Evolutionary conservation across 257 asterid species (phyloP).

Genomic region (Lantana camara): DNA sequence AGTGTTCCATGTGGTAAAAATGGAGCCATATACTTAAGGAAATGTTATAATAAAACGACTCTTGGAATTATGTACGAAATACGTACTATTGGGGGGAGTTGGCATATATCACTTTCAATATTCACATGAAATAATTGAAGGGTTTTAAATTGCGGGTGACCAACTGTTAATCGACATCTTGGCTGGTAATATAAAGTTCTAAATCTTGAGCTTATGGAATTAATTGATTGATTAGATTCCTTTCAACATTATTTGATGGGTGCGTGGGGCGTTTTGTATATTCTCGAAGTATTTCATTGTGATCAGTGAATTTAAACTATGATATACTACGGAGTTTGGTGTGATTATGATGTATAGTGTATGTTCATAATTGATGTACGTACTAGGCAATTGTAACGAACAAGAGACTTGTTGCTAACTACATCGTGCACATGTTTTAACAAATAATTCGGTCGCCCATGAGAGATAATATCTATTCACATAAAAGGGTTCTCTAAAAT

Average conservation of each 20-base stretch:
- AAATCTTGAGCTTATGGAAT: constrained; percentile 4
- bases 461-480: no score
- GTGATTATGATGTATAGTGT: no score
- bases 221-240: constrained; percentile 23
- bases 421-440: no score
- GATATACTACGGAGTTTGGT: no score
- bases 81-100: constrained; percentile 22
- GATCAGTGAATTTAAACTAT: no score
- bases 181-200: background rate
- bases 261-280: background rate
- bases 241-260: constrained; percentile 24
- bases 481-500: no score
- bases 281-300: no score
- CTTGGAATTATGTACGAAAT: constrained; percentile 29
- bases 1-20: constrained; percentile 30
- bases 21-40: constrained; percentile 28
- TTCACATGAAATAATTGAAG: background rate
- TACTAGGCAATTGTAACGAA: no score
- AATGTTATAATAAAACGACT: constrained; percentile 4
- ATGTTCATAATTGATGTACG: no score
- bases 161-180: constrained; percentile 27
- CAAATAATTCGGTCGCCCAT: no score
- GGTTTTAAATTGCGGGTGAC: background rate
- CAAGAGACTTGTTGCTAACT: no score
- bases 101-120: constrained; percentile 13